Percentiles rank a stretch among this genome's conserved stretches.
These are phyloP conservation scores for Diplogelasinospora grovesii DNA, from an alignment of 495 filamentous ascomycete species.

Conservation along the genomic window DNA sequence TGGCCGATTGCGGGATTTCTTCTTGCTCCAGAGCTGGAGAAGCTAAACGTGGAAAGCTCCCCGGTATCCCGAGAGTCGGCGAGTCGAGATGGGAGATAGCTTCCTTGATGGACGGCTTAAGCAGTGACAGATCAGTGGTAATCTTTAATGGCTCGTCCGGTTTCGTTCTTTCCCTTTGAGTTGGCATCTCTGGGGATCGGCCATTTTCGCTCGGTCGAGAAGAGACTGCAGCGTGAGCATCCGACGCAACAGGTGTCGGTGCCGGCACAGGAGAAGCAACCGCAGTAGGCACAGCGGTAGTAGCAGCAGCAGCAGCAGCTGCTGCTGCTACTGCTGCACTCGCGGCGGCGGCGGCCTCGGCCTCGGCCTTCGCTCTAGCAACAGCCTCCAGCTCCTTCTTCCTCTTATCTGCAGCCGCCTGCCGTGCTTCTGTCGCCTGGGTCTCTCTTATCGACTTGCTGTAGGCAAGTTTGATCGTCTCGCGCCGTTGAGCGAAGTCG, in stretches of 20 bases:
- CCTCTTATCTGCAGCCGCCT: constrained; percentile 35
- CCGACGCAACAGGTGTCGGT: no score
- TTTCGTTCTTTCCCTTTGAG: constrained; percentile 6
- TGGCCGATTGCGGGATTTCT: constrained; percentile 41
- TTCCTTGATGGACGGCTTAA: constrained; percentile 11
- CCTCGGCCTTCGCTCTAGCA: constrained; percentile 24
- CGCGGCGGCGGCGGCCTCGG: constrained; percentile 22
- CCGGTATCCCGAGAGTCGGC: constrained; percentile 63
- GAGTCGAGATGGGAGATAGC: constrained; percentile 42
- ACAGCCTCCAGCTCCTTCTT: constrained; percentile 36
- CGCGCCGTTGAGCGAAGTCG: constrained; percentile 70
- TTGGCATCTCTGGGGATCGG: constrained; percentile 1
- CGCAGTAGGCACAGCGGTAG: not conserved
- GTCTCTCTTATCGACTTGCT: constrained; percentile 67
- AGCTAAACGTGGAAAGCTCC: constrained; percentile 38
- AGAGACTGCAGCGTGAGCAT: constrained; percentile 1
- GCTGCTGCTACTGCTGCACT: constrained; percentile 16
- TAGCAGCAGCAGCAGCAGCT: constrained; percentile 7
- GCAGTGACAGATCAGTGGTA: constrained; percentile 18
- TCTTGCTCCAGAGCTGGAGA: constrained; percentile 31
- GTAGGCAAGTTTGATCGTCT: constrained; percentile 73
- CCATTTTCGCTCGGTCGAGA: not conserved
- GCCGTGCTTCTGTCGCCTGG: constrained; percentile 51
- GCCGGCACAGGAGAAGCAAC: not conserved
- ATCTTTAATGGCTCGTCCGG: constrained; percentile 23